These are phyloP conservation scores for Chalaropsis ovoidea DNA, from an alignment of 2,329 filamentous ascomycete species.

Conservation along the genomic window DNA sequence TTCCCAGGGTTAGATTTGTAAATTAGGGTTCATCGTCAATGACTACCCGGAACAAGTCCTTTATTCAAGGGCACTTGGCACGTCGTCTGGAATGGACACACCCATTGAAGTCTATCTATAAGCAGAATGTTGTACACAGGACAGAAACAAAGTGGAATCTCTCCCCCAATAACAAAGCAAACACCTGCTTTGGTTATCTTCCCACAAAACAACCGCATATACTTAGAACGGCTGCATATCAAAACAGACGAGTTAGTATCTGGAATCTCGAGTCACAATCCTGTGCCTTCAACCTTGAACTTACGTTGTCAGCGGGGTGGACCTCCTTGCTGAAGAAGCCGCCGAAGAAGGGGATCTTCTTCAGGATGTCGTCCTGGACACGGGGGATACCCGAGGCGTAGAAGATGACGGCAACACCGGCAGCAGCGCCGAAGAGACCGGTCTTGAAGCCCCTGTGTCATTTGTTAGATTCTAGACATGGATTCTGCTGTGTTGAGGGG, in stretches of 20 bases:
- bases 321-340: constrained; percentile 18
- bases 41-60: too few relatives aligned
- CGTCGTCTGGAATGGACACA: neutral
- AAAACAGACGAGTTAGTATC: neutral
- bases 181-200: constrained; percentile 3
- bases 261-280: neutral
- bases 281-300: neutral
- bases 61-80: neutral
- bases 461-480: constrained; percentile 3
- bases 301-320: constrained; percentile 26
- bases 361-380: constrained; percentile 49
- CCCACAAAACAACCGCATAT: constrained; percentile 26
- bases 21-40: neutral
- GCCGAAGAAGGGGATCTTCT: constrained; percentile 34
- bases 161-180: constrained; percentile 2
- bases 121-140: constrained; percentile 23
- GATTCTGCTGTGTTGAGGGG: neutral
- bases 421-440: constrained; percentile 48
- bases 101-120: constrained; percentile 12
- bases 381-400: constrained; percentile 53
- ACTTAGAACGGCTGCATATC: constrained; percentile 24
- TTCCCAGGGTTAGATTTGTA: neutral
- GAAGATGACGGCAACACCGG: constrained; percentile 49
- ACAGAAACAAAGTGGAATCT: neutral
- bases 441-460: constrained; percentile 41